phyloP scores from a whole-genome alignment of 495 filamentous ascomycete genomes.

The Cercophora scortea region DNA sequence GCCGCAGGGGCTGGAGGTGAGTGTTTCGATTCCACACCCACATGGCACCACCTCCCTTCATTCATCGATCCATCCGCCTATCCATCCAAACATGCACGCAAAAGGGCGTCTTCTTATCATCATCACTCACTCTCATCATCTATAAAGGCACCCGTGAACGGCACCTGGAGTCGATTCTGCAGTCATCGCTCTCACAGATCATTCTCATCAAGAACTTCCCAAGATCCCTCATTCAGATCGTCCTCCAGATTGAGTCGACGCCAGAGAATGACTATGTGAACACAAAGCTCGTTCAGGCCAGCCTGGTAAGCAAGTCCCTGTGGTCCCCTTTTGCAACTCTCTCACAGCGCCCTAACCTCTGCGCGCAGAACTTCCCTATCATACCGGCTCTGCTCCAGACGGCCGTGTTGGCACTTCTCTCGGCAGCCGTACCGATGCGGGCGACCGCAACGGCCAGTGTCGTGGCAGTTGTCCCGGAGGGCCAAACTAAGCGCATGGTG shows the following conservation, averaged over 20 bases:
- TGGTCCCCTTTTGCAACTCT: not conserved
- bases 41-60: conserved; percentile 15
- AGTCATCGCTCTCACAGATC: conserved; percentile 58
- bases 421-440: conserved; percentile 65
- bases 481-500: conserved; percentile 34
- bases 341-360: not conserved
- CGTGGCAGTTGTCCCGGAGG: conserved; percentile 49
- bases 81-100: conserved; percentile 37
- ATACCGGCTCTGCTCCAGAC: conserved; percentile 72
- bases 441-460: conserved; percentile 59
- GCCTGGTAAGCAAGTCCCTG: conserved; percentile 28
- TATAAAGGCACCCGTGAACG: conserved; percentile 58
- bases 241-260: conserved; percentile 52
- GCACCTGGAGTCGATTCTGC: conserved; percentile 63
- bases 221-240: conserved; percentile 57
- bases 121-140: not conserved
- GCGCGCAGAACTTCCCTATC: conserved; percentile 57
- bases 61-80: not conserved
- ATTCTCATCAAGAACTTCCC: conserved; percentile 63
- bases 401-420: conserved; percentile 63
- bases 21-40: conserved; percentile 29
- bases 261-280: conserved; percentile 49
- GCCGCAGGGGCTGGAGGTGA: conserved; percentile 75
- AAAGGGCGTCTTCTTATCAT: conserved; percentile 13
- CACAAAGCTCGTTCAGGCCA: conserved; percentile 41